Evolutionary conservation across 2,329 filamentous ascomycete species (phyloP).

Genomic region (Xenoacremonium recifei): DNA sequence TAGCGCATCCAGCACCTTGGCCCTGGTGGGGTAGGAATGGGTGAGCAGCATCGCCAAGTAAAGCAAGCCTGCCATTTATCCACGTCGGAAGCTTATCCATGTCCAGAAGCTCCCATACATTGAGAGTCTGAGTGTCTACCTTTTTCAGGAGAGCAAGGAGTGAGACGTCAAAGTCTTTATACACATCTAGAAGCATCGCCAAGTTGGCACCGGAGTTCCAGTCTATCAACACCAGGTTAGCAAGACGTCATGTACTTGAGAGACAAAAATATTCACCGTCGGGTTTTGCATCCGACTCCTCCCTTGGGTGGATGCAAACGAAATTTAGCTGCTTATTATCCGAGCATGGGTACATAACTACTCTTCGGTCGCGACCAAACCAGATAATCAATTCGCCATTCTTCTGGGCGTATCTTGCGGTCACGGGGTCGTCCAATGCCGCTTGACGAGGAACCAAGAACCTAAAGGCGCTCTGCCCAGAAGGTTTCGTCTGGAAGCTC

Average conservation of each 20-base stretch:
- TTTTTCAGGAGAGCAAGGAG: conserved; percentile 40
- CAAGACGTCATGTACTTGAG: too few relatives aligned
- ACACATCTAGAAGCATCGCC: conserved; percentile 36
- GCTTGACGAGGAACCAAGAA: conserved; percentile 46
- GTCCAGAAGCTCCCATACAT: conserved; percentile 60
- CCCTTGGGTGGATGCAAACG: conserved; percentile 49
- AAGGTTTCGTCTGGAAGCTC: too few relatives aligned
- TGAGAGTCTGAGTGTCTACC: conserved; percentile 44
- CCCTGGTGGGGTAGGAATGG: conserved; percentile 55
- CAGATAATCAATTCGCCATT: conserved; percentile 31
- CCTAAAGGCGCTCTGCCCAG: conserved; percentile 55
- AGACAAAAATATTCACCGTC: conserved; percentile 7
- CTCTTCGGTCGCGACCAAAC: conserved; percentile 39
- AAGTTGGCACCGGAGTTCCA: conserved; percentile 39
- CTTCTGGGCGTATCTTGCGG: conserved; percentile 10
- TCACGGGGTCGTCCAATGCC: conserved; percentile 27
- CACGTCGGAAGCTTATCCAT: conserved; percentile 59
- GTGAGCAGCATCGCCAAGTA: conserved; percentile 68
- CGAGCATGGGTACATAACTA: conserved; percentile 48
- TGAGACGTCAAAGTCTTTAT: conserved; percentile 41
- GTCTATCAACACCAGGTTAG: conserved; percentile 18
- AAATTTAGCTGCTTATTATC: conserved; percentile 46
- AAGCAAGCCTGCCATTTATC: conserved; percentile 50
- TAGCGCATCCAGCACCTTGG: conserved; percentile 57
- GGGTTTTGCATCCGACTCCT: conserved; percentile 4